Base-by-base conservation (phyloP, 495 filamentous ascomycete species). In the Podospora didyma region DNA sequence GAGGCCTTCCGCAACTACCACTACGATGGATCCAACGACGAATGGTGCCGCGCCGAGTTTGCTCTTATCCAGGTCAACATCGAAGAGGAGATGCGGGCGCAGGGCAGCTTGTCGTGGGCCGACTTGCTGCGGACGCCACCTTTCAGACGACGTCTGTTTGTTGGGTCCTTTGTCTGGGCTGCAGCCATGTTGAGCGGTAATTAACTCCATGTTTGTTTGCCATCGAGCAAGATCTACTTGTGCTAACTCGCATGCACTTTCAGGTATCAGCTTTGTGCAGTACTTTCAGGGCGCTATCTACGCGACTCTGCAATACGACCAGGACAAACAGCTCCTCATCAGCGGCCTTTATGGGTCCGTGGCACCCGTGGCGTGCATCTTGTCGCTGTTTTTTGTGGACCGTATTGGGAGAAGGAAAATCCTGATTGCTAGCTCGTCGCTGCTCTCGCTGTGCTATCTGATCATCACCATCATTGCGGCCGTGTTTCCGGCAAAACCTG, bases 141-240 rank as follows among this genome's bases (percentile, higher is more conserved):
- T 12, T 81, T 76, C 69, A 63, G 79, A 54, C 70, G 69, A 28
- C 73, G 80, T 3, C 64, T 82, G 20, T 73, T 80, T 46, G 71
- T 82, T 19, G 81, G 79, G 3, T 76, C 74, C 19, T 79, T 79
- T 26, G 68, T 80, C 6, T 80, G 81, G 67, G 73, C 74, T n/a
- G 77, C 80, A 23, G 79, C 77, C 12, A 80, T 80, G 65, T 63
- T 75, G 14, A 78, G 78, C 9, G 81, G 80, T 53, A 35, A n/a
- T 21, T 31, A 9, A 5, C 3, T 5, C 14, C 14, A n/a, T 44
- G 5, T 14, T 14, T 20, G 3, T 14, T 44, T 44, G 35, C n/a
- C n/a, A n/a, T n/a, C n/a, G n/a, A n/a, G n/a, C n/a, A n/a, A n/a
- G n/a, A n/a, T n/a, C n/a, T n/a, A n/a, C n/a, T n/a, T n/a, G n/a